These are phyloP conservation scores for Sordariomycetes sp. DNA, from an alignment of 2,329 filamentous ascomycete species.

Conservation along the genomic window DNA sequence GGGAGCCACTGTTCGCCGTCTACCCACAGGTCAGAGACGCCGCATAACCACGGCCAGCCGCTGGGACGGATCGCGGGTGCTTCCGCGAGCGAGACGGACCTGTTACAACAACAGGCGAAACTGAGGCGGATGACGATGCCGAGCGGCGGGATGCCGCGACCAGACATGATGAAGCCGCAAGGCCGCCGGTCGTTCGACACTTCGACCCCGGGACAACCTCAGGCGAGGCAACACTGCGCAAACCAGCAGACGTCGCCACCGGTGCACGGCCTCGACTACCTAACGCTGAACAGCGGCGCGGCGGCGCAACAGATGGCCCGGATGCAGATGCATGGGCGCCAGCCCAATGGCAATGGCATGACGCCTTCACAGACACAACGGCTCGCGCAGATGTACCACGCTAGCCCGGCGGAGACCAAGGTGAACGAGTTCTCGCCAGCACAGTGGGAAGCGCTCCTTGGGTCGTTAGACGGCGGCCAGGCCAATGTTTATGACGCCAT, in stretches of 20 bases:
- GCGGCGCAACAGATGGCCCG: conserved; percentile 6
- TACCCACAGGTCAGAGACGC: conserved; percentile 19
- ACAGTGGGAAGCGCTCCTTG: conserved; percentile 76
- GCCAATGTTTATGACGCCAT: conserved; percentile 80
- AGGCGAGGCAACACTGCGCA: conserved; percentile 19
- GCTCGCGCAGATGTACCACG: conserved; percentile 2
- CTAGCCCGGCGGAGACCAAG: conserved; percentile 15
- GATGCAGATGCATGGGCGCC: conserved; percentile 10
- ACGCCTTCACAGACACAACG: conserved; percentile 18
- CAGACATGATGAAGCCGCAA: conserved; percentile 27
- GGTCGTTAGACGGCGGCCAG: conserved; percentile 67
- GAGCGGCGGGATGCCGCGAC: conserved; percentile 18
- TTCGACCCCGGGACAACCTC: conserved; percentile 33
- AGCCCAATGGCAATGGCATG: not conserved
- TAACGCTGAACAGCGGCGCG: conserved; percentile 32
- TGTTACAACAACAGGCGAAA: conserved; percentile 45
- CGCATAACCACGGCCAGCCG: conserved; percentile 14
- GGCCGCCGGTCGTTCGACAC: conserved; percentile 36
- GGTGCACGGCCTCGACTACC: conserved; percentile 45
- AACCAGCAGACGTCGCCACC: conserved; percentile 21
- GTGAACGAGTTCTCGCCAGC: conserved; percentile 42
- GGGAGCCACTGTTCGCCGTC: conserved; percentile 13
- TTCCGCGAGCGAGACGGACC: conserved; percentile 40
- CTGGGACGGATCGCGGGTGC: conserved; percentile 29
- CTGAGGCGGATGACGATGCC: conserved; percentile 46